A percentile compares a stretch with the other conserved stretches of the same genome.
phyloP scores from a whole-genome alignment of 768 basidiomycete species.

The Tephrocybe sp. region DNA sequence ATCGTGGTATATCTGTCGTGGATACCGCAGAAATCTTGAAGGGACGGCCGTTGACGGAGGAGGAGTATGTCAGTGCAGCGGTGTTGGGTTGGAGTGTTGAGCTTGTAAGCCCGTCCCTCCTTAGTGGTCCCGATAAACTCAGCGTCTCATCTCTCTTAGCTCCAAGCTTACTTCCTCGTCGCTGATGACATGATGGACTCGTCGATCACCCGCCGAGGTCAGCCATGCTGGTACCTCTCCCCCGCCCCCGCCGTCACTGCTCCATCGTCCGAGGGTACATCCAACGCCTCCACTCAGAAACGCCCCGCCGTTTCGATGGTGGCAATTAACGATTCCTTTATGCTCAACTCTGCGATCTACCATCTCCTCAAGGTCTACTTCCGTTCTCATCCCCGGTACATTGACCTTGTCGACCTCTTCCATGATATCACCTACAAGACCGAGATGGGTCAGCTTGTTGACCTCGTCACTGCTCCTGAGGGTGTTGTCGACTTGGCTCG shows the following conservation, averaged over 20 bases:
- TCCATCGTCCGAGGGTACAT: conserved; percentile 11
- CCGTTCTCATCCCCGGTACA: conserved; percentile 77
- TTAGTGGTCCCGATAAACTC: neutral
- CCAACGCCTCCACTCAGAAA: conserved; percentile 14
- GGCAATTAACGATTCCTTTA: conserved; percentile 95
- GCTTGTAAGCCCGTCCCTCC: conserved; percentile 55
- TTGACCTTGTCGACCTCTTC: conserved; percentile 89
- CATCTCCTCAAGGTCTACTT: conserved; percentile 87
- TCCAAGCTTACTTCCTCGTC: conserved; percentile 98
- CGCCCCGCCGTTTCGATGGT: conserved; percentile 66
- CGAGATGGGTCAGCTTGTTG: conserved; percentile 94
- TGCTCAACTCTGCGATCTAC: conserved; percentile 95
- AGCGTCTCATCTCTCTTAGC: conserved; percentile 40
- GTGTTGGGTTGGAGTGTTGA: conserved; percentile 96
- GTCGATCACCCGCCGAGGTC: conserved; percentile 89
- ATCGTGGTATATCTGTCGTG: conserved; percentile 94
- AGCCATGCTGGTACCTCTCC: conserved; percentile 90
- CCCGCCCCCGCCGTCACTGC: conserved; percentile 20
- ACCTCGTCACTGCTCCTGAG: conserved; percentile 94
- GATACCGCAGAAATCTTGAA: conserved; percentile 90
- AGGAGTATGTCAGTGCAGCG: conserved; percentile 88
- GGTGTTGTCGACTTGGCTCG: conserved; percentile 82
- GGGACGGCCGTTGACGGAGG: conserved; percentile 65
- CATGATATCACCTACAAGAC: conserved; percentile 91
- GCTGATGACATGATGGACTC: conserved; percentile 98